A percentile compares a stretch with the other conserved stretches of the same genome.
These are phyloP conservation scores for Trypanosoma mega DNA, from an alignment of 208 protist species.

Conservation along the genomic window DNA sequence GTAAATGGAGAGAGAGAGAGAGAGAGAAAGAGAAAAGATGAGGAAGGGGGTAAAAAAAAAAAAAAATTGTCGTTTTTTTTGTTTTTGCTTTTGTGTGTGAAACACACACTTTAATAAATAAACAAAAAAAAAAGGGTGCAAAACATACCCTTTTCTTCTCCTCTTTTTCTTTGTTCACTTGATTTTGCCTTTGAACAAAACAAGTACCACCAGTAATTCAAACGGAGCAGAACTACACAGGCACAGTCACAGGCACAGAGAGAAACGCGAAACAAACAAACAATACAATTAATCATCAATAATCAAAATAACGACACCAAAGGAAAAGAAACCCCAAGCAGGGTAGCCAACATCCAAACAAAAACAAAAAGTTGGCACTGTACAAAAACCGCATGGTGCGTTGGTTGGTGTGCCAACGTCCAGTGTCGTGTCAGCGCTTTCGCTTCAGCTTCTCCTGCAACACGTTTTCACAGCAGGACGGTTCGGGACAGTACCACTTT, in stretches of 20 bases:
- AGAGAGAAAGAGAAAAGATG: background rate
- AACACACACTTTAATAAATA: background rate
- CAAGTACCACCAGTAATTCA: no score
- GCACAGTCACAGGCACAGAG: no score
- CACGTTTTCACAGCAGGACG: constrained; percentile 64
- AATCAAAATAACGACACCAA: no score
- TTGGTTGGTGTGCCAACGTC: background rate
- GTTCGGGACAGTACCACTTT: constrained; percentile 81
- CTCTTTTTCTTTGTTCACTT: background rate
- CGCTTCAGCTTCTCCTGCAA: constrained; percentile 41
- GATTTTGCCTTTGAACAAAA: background rate
- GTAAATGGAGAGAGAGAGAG: background rate
- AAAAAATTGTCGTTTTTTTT: background rate
- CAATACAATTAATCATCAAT: no score
- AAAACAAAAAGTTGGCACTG: no score
- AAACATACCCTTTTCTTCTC: background rate
- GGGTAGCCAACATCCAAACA: no score
- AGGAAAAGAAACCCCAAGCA: no score
- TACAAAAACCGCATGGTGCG: no score
- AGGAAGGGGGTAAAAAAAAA: background rate
- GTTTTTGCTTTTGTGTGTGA: background rate
- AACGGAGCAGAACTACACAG: no score
- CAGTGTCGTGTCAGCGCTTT: constrained; percentile 5
- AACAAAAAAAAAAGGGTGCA: background rate
- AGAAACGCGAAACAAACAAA: no score